phyloP scores from a whole-genome alignment of 1,284 basidiomycete species.

The Rhodotorula mucilaginosa region DNA sequence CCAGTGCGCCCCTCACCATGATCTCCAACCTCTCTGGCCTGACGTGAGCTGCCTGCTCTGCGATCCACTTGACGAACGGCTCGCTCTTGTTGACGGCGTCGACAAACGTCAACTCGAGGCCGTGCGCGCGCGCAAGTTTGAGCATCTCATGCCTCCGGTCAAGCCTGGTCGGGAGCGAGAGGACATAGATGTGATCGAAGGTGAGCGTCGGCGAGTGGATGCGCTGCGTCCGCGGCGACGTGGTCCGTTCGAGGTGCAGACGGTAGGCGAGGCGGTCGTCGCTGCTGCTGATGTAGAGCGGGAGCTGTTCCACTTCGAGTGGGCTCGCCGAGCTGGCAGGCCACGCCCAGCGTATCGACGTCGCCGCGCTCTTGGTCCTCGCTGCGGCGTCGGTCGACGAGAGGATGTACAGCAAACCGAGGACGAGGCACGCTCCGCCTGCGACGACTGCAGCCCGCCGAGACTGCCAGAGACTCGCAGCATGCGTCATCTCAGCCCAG shows the following conservation, averaged over 20 bases:
- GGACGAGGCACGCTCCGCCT: not conserved
- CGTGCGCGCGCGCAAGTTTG: constrained; percentile 43
- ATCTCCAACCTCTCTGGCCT: constrained; percentile 32
- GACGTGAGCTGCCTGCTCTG: constrained; percentile 42
- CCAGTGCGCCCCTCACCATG: constrained; percentile 21
- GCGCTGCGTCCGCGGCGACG: constrained; percentile 33
- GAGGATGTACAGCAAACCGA: not conserved
- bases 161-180: constrained; percentile 41
- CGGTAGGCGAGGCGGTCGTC: constrained; percentile 26
- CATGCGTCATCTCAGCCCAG: not conserved
- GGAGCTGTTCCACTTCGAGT: not conserved
- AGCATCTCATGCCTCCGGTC: constrained; percentile 44
- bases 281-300: not conserved
- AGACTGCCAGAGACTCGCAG: not conserved
- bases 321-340: not conserved
- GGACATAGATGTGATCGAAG: constrained; percentile 46
- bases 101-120: constrained; percentile 44
- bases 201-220: constrained; percentile 43
- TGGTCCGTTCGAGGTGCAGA: constrained; percentile 38
- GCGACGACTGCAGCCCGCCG: not conserved
- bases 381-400: constrained; percentile 27
- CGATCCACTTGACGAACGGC: constrained; percentile 45
- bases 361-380: constrained; percentile 15
- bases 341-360: not conserved
- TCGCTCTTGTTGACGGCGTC: constrained; percentile 44